Conservation (phyloP, 2,329 filamentous ascomycete genomes). For the Conoideocrella luteorostrata region DNA sequence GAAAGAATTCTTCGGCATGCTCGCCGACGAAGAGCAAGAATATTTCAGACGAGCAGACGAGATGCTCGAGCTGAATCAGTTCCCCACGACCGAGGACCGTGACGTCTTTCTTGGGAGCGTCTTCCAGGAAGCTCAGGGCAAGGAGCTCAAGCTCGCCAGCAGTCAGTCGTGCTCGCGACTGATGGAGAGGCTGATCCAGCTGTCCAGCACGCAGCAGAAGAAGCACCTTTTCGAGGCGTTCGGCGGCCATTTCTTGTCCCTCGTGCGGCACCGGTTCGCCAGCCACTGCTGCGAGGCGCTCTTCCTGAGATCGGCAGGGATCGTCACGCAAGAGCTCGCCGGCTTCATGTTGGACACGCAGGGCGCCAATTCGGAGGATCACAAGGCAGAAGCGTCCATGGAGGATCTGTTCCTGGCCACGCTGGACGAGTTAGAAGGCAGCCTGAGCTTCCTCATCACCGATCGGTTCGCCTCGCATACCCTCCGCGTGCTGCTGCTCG, state of each 20-base stretch:
- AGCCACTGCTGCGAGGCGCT: slow-evolving; percentile 95
- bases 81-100: slow-evolving; percentile 68
- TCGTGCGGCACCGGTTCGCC: slow-evolving; percentile 92
- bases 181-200: slow-evolving; percentile 82
- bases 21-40: slow-evolving; percentile 88
- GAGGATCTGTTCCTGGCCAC: slow-evolving; percentile 80
- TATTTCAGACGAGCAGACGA: slow-evolving; percentile 90
- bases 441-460: slow-evolving; percentile 76
- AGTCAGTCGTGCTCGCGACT: slow-evolving; percentile 92
- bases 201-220: slow-evolving; percentile 73
- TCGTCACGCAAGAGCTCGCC: slow-evolving; percentile 67
- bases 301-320: slow-evolving; percentile 74
- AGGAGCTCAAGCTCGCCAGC: slow-evolving; percentile 92
- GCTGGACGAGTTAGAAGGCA: slow-evolving; percentile 80
- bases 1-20: slow-evolving; percentile 83
- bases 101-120: slow-evolving; percentile 71
- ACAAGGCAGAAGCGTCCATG: slow-evolving; percentile 57
- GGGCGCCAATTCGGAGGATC: slow-evolving; percentile 35
- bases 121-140: slow-evolving; percentile 78
- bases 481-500: slow-evolving; percentile 75
- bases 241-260: slow-evolving; percentile 75
- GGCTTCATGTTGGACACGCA: slow-evolving; percentile 38
- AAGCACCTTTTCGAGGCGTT: slow-evolving; percentile 84
- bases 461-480: slow-evolving; percentile 88
- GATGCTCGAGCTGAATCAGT: slow-evolving; percentile 83